A percentile compares a stretch with the other conserved stretches of the same genome.
Conservation (phyloP, 202 grass and related monocot species). For the Zizania palustris region DNA sequence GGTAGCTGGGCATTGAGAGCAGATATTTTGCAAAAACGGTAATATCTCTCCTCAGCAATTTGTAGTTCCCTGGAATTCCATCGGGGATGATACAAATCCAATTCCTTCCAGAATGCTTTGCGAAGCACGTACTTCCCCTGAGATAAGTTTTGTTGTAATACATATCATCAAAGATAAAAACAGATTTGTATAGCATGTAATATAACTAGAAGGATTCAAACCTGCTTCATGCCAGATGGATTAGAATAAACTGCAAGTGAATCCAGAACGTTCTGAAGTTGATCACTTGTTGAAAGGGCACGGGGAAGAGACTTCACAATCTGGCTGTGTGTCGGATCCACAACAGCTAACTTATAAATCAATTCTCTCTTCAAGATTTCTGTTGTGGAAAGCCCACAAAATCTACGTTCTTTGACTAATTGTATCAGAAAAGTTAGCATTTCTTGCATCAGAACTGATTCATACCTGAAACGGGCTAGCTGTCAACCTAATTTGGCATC, state of each 20-base stretch:
- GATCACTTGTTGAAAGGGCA: constrained; percentile 68
- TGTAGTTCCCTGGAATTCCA: constrained; percentile 98
- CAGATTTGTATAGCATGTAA: constrained; percentile 11
- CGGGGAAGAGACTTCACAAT: constrained; percentile 85
- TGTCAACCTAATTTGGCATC: constrained; percentile 20
- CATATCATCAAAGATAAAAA: constrained; percentile 28
- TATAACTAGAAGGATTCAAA: constrained; percentile 48
- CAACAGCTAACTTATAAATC: constrained; percentile 74
- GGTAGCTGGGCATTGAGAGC: constrained; percentile 87
- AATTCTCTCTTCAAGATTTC: constrained; percentile 95
- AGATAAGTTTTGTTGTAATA: constrained; percentile 28
- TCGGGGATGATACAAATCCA: constrained; percentile 93
- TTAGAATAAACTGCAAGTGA: constrained; percentile 85
- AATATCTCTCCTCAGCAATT: constrained; percentile 96
- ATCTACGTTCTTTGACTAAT: constrained; percentile 86
- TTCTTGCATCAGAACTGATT: constrained; percentile 86
- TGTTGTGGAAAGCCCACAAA: constrained; percentile 81
- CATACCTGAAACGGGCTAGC: constrained; percentile 63
- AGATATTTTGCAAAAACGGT: constrained; percentile 84
- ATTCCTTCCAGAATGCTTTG: constrained; percentile 87
- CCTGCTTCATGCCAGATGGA: constrained; percentile 99
- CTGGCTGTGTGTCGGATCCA: constrained; percentile 92
- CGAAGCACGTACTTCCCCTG: constrained; percentile 92
- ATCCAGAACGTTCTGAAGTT: constrained; percentile 92
- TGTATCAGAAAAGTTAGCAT: constrained; percentile 95